Evolutionary conservation across 495 filamentous ascomycete genomes (phyloP), one percentile per base, ranked within the genome.

Genomic region (Xylaria nigripes): DNA sequence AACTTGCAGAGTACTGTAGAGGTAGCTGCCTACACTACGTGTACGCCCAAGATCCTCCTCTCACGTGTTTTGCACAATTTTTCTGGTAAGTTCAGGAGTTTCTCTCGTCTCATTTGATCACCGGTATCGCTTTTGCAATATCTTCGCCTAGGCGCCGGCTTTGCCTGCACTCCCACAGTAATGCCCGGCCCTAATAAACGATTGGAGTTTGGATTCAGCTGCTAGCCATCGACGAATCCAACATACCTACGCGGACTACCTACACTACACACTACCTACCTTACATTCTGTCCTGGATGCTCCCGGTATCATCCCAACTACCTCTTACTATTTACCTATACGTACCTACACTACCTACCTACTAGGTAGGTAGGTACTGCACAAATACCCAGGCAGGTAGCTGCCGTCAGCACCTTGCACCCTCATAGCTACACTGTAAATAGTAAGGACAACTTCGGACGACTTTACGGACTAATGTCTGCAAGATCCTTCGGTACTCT

Each of bases 141-240:
- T 7, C 48, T 19, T 50, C 27, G 40, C 48, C 34, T 15, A 41
- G 46, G 44, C 32, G 19, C 21, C 2, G 43, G n/a, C 10, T 18
- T 36, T 4, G 34, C 23, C 32, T 32, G 32, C 15, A 16, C 13
- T 29, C 24, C 27, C 21, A 25, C n/a, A 53, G 41, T 53, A 27
- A 45, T 19, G 41, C 40, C 38, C 40, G 29, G 50, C 40, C 50
- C 25, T 2, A 34, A 25, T 30, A 30, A 30, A 10, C 27, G 32
- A 34, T 9, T 45, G 16, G 44, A 54, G 23, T 44, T 48, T 48
- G 16, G 51, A 47, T 40, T 22, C 51, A 19, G 44, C 34, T 23
- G 44, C 40, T 24, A 41, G 34, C 51, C 51, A 48, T 47, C 51
- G 51, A 32, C 44, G 41, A 25, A 54, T 22, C 19, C 44, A 38